These are phyloP conservation scores for Lippia alba DNA, from an alignment of 305 asterid genomes.

Conservation along the genomic window DNA sequence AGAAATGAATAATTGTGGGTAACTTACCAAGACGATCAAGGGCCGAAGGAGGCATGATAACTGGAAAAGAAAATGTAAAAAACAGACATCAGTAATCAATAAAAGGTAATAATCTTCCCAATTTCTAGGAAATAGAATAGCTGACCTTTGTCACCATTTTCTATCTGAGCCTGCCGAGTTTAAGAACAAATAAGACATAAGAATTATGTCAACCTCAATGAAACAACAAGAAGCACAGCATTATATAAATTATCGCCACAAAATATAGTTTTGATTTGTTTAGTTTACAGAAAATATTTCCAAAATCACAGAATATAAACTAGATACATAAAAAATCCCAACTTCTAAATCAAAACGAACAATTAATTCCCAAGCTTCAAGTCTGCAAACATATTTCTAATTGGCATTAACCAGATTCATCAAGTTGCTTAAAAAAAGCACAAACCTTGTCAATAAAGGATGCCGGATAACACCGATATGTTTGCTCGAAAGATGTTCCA, in stretches of 20 bases:
- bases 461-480: slow-evolving; percentile 93
- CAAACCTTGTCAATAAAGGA: slow-evolving; percentile 97
- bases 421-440: slow-evolving; percentile 19
- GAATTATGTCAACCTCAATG: slow-evolving; percentile 22
- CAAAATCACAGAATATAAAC: not conserved
- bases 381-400: slow-evolving; percentile 10
- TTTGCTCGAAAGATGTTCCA: slow-evolving; percentile 93
- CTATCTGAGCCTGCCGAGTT: slow-evolving; percentile 84
- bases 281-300: slow-evolving; percentile 4
- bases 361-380: not conserved
- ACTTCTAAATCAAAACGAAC: not conserved
- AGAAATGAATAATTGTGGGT: slow-evolving; percentile 17
- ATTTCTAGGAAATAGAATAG: not conserved
- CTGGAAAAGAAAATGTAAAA: slow-evolving; percentile 40
- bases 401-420: slow-evolving; percentile 4
- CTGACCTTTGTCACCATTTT: slow-evolving; percentile 94
- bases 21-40: slow-evolving; percentile 92
- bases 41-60: slow-evolving; percentile 95
- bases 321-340: not conserved
- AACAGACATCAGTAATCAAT: slow-evolving; percentile 14
- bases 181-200: slow-evolving; percentile 38
- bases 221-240: slow-evolving; percentile 1
- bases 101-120: slow-evolving; percentile 12
- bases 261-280: not conserved
- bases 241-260: not conserved